These are phyloP conservation scores for Paraphaeosphaeria sporulosa DNA, from an alignment of 2,329 filamentous ascomycete genomes.

Conservation along the genomic window DNA sequence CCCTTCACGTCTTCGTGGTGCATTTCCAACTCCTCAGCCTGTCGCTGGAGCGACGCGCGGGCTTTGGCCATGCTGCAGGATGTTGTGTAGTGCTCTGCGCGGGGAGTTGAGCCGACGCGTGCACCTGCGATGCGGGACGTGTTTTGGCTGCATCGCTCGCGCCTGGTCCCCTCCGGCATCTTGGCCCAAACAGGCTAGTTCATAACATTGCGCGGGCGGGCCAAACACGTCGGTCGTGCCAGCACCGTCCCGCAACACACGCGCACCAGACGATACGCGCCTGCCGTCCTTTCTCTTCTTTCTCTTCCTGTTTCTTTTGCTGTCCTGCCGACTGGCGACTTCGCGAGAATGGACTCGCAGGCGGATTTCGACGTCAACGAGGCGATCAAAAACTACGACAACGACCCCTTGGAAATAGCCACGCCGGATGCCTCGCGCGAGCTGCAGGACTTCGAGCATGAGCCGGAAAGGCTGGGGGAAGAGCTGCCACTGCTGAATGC, in stretches of 20 bases:
- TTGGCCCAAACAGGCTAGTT: conserved; percentile 29
- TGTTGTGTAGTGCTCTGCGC: conserved; percentile 13
- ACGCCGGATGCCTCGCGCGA: conserved; percentile 86
- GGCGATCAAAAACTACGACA: conserved; percentile 95
- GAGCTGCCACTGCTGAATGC: conserved; percentile 77
- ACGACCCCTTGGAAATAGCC: conserved; percentile 81
- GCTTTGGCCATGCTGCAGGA: conserved; percentile 40
- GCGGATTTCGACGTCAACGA: conserved; percentile 95
- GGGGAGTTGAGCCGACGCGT: background rate
- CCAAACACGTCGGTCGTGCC: conserved; percentile 20
- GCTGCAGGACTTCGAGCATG: conserved; percentile 90
- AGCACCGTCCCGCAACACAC: conserved; percentile 24
- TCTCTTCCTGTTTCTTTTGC: conserved; percentile 21
- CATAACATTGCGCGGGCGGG: conserved; percentile 30
- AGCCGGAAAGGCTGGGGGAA: conserved; percentile 78
- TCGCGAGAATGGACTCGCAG: conserved; percentile 65
- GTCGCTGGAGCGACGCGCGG: conserved; percentile 34
- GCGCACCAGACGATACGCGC: conserved; percentile 15
- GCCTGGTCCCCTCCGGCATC: background rate
- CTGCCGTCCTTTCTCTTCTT: conserved; percentile 14
- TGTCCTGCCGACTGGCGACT: conserved; percentile 16
- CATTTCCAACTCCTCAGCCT: conserved; percentile 36
- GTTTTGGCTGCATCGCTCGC: conserved; percentile 3
- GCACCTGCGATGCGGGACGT: conserved; percentile 12
- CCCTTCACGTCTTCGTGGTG: conserved; percentile 42